Evolutionary conservation across 1,139 yeast genomes (phyloP), one percentile per base, ranked within the genome.

Genomic region (Geotrichum histeridarum): DNA sequence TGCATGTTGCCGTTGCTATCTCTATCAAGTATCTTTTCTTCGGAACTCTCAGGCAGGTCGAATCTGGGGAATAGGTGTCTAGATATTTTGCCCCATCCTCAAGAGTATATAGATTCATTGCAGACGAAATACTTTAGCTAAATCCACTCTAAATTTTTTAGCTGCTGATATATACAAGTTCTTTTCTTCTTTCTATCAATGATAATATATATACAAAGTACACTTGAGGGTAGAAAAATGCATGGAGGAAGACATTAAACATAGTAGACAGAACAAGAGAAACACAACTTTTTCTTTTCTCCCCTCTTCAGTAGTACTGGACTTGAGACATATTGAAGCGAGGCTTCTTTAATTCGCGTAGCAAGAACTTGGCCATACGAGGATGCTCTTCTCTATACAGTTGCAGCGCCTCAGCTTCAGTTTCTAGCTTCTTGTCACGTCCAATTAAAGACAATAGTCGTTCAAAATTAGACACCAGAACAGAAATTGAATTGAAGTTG

Each of bases 21-120:
- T 68, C 72, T 8, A 72, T 72, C 55, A 71, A 71, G 62, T 58
- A 70, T 18, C 59, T 70, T 33, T 71, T 71, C 59, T 72, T 72
- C 57, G 63, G 63, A 15, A 52, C 48, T 18, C 37, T 52, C 35
- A 52, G 47, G 22, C 51, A 52, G 35, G 45, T 43, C 8, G 32
- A 43, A 14, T n/a, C 27, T n/a, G 39, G 39, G 15, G 6, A 37
- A 11, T 33, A 33, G 6, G 27, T 5, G 5, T 22, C 27, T 22
- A 22, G 4, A 22, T 22, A 3, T 22, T 22, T 5, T 22, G 27
- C 27, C 27, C 27, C 27, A n/a, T n/a, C n/a, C n/a, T n/a, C n/a
- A 22, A 22, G 27, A 22, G 4, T 22, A 22, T 3, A 22, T 5
- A 22, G 27, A 22, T 22, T 22, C 27, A 22, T 22, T 5, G 37